Percentiles rank a stretch among this genome's conserved stretches.
phyloP scores from a whole-genome alignment of 169 alveolate genomes.

The Eimeria tenella region DNA sequence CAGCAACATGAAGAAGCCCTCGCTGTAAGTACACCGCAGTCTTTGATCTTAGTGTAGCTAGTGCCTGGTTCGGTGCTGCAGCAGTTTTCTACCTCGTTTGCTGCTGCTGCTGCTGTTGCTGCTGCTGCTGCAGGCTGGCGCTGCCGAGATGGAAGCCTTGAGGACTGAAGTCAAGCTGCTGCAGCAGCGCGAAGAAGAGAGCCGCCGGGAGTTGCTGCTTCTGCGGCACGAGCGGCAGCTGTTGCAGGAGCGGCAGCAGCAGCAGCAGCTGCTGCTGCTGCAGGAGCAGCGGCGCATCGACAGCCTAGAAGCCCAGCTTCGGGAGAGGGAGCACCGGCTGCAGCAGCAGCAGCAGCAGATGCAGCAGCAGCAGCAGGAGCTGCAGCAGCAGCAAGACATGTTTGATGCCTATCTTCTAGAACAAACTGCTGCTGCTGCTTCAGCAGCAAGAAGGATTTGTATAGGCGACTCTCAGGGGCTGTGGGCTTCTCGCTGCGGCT shows the following conservation, averaged over 20 bases:
- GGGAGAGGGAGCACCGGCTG: conserved; percentile 48
- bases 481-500: conserved; percentile 68
- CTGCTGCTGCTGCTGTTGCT: conserved; percentile 61
- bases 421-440: conserved; percentile 56
- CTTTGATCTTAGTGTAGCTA: background rate
- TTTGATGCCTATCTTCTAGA: conserved; percentile 39
- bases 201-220: background rate
- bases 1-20: conserved; percentile 44
- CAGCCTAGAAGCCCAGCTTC: conserved; percentile 6
- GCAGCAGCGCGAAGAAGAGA: conserved; percentile 36
- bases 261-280: conserved; percentile 66
- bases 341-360: conserved; percentile 54
- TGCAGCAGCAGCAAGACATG: conserved; percentile 60
- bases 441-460: conserved; percentile 49
- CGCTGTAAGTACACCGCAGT: conserved; percentile 23
- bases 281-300: conserved; percentile 49
- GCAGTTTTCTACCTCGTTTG: background rate
- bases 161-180: background rate
- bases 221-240: conserved; percentile 38
- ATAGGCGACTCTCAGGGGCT: conserved; percentile 40
- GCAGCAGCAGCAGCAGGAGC: conserved; percentile 65
- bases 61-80: background rate
- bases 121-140: conserved; percentile 38
- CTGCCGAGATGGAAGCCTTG: conserved; percentile 17
- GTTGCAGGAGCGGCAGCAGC: conserved; percentile 67